Evolutionary conservation across 768 basidiomycete species (phyloP), one percentile per base, ranked within the genome.

Genomic region (Arthromyces matolae): DNA sequence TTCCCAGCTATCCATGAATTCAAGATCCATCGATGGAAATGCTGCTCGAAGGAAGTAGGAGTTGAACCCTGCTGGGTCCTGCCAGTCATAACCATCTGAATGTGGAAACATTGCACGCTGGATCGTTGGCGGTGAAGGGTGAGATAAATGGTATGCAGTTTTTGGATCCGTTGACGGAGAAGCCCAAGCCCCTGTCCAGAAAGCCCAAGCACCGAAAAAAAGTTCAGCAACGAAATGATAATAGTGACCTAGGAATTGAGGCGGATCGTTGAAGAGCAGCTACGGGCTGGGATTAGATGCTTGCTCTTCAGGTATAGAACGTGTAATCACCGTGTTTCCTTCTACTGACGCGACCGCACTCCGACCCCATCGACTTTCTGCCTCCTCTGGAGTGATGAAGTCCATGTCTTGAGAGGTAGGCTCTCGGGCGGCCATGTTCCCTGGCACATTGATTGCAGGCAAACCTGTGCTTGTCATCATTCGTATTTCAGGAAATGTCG

Each of bases 181-280:
- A 19, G 59, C 54, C 51, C 64, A 77, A 5, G 83, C 74, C 28
- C 83, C 83, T 36, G 73, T 70, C 84, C 84, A 89, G 56, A 89
- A 78, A 1, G 86, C 78, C 76, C 87, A 89, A 3, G 78, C 67
- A 25, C 89, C 90, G 25, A 92, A 70, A 47, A 89, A 68, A 38
- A 89, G 79, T 60, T 93, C 91, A 0, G 86, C 91, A 25, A 85
- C 86, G 50, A 89, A 84, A 65, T 93, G 91, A 65, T 92, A 93
- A 64, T 91, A 93, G 62, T 93, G 91, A 37, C 73, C 70, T n/a
- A 92, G 74, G 73, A 93, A 87, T 59, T 89, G 86, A 1, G 63
- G 47, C 0, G 88, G 85, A 51, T 89, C 88, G 60, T 86, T 86
- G 58, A 84, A 72, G 29, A 82, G 62, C 9, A 81, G 54, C 80